phyloP scores from a whole-genome alignment of 73 alveolate species.

The Paramecium biaurelia region DNA sequence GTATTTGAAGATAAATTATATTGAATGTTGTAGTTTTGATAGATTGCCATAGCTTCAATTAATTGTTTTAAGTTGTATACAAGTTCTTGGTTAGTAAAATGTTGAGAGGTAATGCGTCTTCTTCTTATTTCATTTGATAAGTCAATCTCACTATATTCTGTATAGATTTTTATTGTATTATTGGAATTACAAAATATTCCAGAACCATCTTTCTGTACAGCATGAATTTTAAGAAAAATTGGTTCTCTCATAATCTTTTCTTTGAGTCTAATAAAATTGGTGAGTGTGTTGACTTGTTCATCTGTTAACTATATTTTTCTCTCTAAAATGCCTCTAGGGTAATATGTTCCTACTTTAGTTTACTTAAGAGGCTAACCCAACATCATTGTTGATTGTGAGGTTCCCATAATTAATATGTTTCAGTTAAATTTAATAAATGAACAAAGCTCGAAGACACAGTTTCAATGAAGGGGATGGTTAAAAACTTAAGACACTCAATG shows the following conservation, averaged over 20 bases:
- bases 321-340: not conserved
- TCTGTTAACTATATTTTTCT: not conserved
- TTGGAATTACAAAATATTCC: not conserved
- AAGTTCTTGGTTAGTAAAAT: not conserved
- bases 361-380: not conserved
- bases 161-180: not conserved
- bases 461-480: constrained; percentile 4
- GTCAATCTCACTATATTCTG: not conserved
- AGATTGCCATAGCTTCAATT: constrained; percentile 4
- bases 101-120: not conserved
- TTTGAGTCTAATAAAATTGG: not conserved
- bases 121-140: not conserved
- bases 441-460: not conserved
- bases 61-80: not conserved
- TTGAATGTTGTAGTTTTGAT: not conserved
- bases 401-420: not conserved
- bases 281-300: not conserved
- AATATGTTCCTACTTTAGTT: not conserved
- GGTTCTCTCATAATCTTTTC: not conserved
- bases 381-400: not conserved
- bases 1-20: not conserved
- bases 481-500: constrained; percentile 26
- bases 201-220: not conserved
- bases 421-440: not conserved
- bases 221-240: not conserved